Evolutionary conservation across 176 grass and related monocot genomes (phyloP), one percentile per base, ranked within the genome.

Genomic region (Puccinellia tenuiflora): DNA sequence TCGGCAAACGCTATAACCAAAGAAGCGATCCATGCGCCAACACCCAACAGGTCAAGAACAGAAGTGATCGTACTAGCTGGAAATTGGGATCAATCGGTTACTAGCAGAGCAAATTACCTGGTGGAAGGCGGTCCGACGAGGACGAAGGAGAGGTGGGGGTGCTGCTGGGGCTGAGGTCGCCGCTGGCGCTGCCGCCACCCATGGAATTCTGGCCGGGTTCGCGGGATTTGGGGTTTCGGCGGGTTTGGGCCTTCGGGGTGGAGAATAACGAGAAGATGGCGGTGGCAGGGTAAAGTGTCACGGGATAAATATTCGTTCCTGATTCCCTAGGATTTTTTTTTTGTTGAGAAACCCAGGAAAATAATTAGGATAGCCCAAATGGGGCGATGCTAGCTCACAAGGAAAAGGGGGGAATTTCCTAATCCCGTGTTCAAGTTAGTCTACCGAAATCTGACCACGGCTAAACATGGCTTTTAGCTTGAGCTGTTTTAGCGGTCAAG

Each of bases 101-200:
- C 15, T 51, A 14, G 3, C 43, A 16, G 54, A 52, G 62, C 18
- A 3, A 54, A 77, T 82, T 71, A 90, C 84, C 88, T 5, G 46
- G 18, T 13, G 28, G n/a, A 64, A 86, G 83, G 45, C 5, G 2
- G 28, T 55, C 79, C 79, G 56, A 83, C 5, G 88, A 83, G 20
- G 73, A 83, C 55, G 84, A 90, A 67, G 84, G 73, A 38, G 79
- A 90, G 65, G 65, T 56, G 3, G 79, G 72, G 28, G 15, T 33
- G 79, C 72, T 33, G 54, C 21, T 64, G 8, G 83, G 53, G 45
- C 78, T 65, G 64, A 68, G 31, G 20, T 17, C 61, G 72, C 71
- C 81, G 15, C 25, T 30, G 75, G 75, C 82, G 71, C 45, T 74
- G 73, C 87, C 87, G 61, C 84, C 88, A 0, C 88, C 88, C 88